Base-by-base conservation (phyloP, 139 green algal species). In the Coccomyxa sp. region DNA sequence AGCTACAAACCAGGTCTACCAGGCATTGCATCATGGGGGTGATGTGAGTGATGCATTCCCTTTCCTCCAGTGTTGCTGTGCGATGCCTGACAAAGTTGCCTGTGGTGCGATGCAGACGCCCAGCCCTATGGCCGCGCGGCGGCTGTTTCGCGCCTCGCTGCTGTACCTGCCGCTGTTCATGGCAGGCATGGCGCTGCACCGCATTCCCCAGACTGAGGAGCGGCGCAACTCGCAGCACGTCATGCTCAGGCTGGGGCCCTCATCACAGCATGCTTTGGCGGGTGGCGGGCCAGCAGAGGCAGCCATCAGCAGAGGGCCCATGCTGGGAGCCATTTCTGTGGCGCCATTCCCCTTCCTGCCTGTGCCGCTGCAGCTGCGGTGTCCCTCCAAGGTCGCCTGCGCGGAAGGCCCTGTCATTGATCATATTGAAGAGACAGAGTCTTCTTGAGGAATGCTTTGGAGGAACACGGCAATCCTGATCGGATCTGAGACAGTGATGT, bases 141-240 rank as follows among this genome's bases (percentile, higher is more conserved):
- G 87, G 18, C 88, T 99, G 59, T 99, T 99, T 88, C 88, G 89
- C 45, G 89, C 89, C 77, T 96, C 89, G 80, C 90, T 99, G 79
- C 77, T 98, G 58, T 94, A 98, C 90, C 90, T 99, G 58, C 97
- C 97, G 28, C 32, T 96, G 57, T 92, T 97, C 83, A 95, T 99
- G 93, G 78, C 79, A 1, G 87, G 84, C 59, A 91, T 99, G 85
- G 85, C 95, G 14, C 25, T 95, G 18, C 96, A 99, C 88, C 87
- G 97, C 38, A 38, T 91, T 63, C 95, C 94, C 28, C 93, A 94
- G 79, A 81, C 63, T 0, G 31, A 84, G 76, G 76, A 84, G 63
- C 63, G 21, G 18, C 18, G 21, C 18, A 28, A 21, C 63, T 71
- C 21, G 63, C 63, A 81, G 63, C 63, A 71, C 18, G 63, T 71